Percentiles rank a stretch among this genome's conserved stretches.
Evolutionary conservation across 768 basidiomycete species (phyloP).

Genomic region (Phanerochaete sordida): DNA sequence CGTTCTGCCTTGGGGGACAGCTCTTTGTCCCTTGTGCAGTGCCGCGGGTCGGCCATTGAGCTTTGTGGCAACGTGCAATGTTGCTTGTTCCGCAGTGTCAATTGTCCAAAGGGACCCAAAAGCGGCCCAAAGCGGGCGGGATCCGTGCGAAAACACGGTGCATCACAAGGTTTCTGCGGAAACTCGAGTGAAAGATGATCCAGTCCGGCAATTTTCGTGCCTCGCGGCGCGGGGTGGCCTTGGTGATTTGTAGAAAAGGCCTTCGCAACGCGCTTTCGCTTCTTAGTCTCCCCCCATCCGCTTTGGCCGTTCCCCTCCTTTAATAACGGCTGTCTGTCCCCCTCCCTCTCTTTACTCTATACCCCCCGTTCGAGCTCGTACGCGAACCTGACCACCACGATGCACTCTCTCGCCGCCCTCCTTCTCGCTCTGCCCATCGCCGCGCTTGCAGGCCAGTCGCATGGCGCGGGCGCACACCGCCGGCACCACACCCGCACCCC

Average conservation of each 20-base stretch:
- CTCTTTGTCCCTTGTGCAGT: background rate
- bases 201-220: slow-evolving; percentile 1
- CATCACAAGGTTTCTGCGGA: background rate
- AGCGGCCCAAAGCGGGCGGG: background rate
- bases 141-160: background rate
- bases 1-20: background rate
- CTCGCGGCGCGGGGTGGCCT: slow-evolving; percentile 2
- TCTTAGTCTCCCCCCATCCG: background rate
- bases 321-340: background rate
- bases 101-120: background rate
- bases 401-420: slow-evolving; percentile 20
- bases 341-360: slow-evolving; percentile 9
- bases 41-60: background rate
- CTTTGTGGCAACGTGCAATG: background rate
- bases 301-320: slow-evolving; percentile 5
- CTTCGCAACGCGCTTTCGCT: slow-evolving; percentile 2
- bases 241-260: slow-evolving; percentile 1
- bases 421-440: slow-evolving; percentile 30
- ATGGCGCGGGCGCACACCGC: slow-evolving; percentile 21
- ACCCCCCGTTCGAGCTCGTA: background rate
- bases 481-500: slow-evolving; percentile 23
- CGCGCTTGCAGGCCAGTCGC: slow-evolving; percentile 34
- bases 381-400: background rate
- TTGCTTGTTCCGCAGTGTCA: background rate
- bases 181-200: background rate